Percentiles rank a stretch among this genome's conserved stretches.
Evolutionary conservation across 306 rosid species (phyloP).

Genomic region (Datisca glomerata): DNA sequence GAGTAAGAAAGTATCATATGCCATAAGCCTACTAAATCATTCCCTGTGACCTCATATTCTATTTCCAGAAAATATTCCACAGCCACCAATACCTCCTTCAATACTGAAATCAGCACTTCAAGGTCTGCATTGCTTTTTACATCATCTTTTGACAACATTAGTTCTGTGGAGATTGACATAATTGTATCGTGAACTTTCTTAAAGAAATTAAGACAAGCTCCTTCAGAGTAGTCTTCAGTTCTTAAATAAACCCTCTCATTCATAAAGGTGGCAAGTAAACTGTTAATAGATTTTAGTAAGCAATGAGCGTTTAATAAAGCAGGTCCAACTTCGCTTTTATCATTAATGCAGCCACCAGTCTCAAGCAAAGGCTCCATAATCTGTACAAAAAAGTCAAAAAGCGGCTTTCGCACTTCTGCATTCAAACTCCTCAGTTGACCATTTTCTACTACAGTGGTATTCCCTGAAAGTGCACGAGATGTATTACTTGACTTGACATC

Average conservation of each 20-base stretch:
- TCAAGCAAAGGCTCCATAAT: conserved; percentile 70
- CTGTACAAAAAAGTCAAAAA: conserved; percentile 54
- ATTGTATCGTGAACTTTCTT: conserved; percentile 43
- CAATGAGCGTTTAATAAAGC: conserved; percentile 30
- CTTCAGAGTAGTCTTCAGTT: conserved; percentile 69
- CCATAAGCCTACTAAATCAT: conserved; percentile 64
- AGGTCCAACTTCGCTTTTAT: conserved; percentile 22
- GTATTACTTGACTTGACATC: conserved; percentile 10
- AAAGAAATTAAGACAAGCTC: conserved; percentile 61
- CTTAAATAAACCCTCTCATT: conserved; percentile 66
- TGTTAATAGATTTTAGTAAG: conserved; percentile 46
- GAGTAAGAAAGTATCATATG: conserved; percentile 44
- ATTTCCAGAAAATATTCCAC: conserved; percentile 65
- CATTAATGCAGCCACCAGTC: conserved; percentile 21
- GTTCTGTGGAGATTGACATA: conserved; percentile 31
- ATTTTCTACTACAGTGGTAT: conserved; percentile 12
- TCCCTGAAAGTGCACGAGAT: conserved; percentile 11
- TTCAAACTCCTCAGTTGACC: conserved; percentile 22
- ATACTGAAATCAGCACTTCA: conserved; percentile 24
- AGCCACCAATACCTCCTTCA: conserved; percentile 43
- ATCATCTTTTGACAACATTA: conserved; percentile 25
- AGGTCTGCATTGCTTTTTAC: conserved; percentile 14
- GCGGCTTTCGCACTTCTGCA: conserved; percentile 47
- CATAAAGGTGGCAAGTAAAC: conserved; percentile 57
- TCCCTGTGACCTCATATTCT: conserved; percentile 72